Conservation (phyloP, 306 rosid genomes). For the Cicer judaicum region DNA sequence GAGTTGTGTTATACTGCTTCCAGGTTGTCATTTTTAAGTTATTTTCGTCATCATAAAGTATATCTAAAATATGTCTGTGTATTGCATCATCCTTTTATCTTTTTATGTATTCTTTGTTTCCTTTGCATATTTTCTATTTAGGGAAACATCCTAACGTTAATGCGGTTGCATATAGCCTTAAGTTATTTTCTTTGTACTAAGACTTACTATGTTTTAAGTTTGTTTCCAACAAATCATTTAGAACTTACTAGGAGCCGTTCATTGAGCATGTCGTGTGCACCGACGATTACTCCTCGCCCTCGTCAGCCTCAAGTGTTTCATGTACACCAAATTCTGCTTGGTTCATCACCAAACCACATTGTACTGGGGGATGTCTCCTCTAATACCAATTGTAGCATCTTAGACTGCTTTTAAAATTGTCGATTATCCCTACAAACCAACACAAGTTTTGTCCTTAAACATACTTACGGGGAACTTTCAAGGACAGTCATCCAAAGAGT, state of each 20-base stretch:
- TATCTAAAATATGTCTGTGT: background rate
- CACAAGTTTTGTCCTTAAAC: no score
- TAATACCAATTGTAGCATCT: background rate
- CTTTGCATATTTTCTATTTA: background rate
- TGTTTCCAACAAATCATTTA: background rate
- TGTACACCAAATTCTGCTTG: background rate
- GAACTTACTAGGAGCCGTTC: no score
- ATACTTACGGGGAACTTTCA: no score
- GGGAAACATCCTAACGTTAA: conserved; percentile 3
- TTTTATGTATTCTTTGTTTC: background rate
- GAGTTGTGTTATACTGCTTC: conserved; percentile 43
- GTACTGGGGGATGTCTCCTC: background rate
- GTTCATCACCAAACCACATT: background rate
- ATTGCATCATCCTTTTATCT: background rate
- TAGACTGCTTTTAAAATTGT: background rate
- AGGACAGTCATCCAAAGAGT: no score
- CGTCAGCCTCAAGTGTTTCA: no score
- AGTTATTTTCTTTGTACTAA: background rate
- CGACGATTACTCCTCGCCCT: no score
- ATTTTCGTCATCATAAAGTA: background rate
- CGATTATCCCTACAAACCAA: no score
- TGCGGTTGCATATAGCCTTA: background rate
- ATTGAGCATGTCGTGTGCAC: no score
- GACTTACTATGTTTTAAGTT: background rate
- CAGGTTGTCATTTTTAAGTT: conserved; percentile 14